Evolutionary conservation across 2,329 filamentous ascomycete genomes (phyloP), one percentile per base, ranked within the genome.

Genomic region (Colletotrichum ledebouriae): DNA sequence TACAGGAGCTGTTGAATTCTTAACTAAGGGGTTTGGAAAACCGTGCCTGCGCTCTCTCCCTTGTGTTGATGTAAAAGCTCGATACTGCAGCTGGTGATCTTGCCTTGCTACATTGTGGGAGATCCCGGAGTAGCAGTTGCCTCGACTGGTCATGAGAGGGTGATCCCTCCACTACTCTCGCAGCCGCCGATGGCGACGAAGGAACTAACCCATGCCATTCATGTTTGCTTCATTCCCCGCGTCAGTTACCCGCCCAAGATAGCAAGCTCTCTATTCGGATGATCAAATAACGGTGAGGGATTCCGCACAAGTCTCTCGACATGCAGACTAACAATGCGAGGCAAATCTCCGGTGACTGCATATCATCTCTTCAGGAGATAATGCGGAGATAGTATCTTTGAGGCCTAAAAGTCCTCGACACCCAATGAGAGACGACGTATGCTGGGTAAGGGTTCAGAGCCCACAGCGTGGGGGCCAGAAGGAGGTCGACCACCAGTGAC

Each of bases 361-460:
- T 44, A 29, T 57, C 44, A 22, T 44, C 20, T 44, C 55, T 11
- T 22, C 17, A 0, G 33, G 55, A 57, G 37, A 46, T 17, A 29
- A 57, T 20, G 39, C 37, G 55, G 20, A 20, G 49, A 34, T 34
- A 17, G 4, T 52, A 13, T 33, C 52, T 34, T 55, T 17, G 10
- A 41, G 11, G 6, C 3, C 6, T 44, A 15, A n/a, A 4, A 15
- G 9, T 52, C 11, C 15, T 34, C 25, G 33, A 59, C 46, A 17
- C 22, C 59, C 50, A 63, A 67, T 63, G 15, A 52, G 33, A n/a
- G 9, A 12, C 34, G 6, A 47, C 17, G 6, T 12, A 11, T 25
- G 7, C 20, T 67, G 59, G 63, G 59, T 63, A 22, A 58, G 63
- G 63, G 63, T 52, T 57, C 34, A 1, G 37, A 15, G 29, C n/a